A percentile compares a stretch with the other conserved stretches of the same genome.
Evolutionary conservation across 495 filamentous ascomycete genomes (phyloP).

Genomic region (Penicillium verhagenii): DNA sequence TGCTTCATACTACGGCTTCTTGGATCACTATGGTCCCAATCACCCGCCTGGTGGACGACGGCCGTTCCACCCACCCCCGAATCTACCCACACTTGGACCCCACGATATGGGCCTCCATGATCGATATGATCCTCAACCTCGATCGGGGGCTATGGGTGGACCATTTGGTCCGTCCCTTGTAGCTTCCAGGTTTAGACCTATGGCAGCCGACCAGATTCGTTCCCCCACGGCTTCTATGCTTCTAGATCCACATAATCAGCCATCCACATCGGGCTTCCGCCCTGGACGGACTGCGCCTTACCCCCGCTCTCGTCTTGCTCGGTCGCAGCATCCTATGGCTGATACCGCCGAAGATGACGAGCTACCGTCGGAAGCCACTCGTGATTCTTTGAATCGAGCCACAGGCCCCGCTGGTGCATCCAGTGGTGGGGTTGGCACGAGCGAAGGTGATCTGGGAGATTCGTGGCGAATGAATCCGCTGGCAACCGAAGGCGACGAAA

Average conservation of each 20-base stretch:
- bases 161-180: conserved; percentile 31
- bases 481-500: conserved; percentile 43
- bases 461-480: conserved; percentile 61
- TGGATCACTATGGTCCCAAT: conserved; percentile 81
- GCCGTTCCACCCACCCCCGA: conserved; percentile 74
- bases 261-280: conserved; percentile 55
- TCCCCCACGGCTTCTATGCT: conserved; percentile 64
- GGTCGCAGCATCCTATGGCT: conserved; percentile 29
- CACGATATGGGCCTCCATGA: conserved; percentile 49
- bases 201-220: conserved; percentile 24
- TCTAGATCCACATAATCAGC: conserved; percentile 85
- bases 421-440: conserved; percentile 47
- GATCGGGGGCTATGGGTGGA: conserved; percentile 23
- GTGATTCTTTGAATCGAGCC: conserved; percentile 22
- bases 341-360: conserved; percentile 48
- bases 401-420: conserved; percentile 24
- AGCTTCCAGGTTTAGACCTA: conserved; percentile 28
- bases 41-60: conserved; percentile 51
- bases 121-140: conserved; percentile 46
- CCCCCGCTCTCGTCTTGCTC: conserved; percentile 50
- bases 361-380: conserved; percentile 26
- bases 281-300: conserved; percentile 45
- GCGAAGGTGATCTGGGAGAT: conserved; percentile 60
- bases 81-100: conserved; percentile 69
- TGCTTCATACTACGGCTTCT: conserved; percentile 87